Evolutionary conservation across 2,329 filamentous ascomycete species (phyloP).

Genomic region (Stromatinia cepivora): DNA sequence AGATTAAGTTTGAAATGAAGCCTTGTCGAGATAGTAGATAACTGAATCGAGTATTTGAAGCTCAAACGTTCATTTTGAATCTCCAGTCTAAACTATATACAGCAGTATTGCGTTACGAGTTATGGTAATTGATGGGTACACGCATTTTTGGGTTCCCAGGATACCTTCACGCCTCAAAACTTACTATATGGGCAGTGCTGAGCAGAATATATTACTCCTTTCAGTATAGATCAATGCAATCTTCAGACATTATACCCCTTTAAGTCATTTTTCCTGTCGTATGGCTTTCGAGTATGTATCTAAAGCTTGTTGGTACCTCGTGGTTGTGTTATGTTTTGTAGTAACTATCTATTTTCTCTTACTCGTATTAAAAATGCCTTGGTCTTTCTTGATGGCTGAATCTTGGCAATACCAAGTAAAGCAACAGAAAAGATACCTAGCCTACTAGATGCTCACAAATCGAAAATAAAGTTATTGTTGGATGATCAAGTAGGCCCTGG

Average conservation of each 20-base stretch:
- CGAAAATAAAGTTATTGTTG: too few species aligned
- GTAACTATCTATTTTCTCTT: background rate
- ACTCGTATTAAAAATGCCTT: slow-evolving; percentile 1
- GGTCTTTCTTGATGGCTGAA: slow-evolving; percentile 5
- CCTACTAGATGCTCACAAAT: too few species aligned
- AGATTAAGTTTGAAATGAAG: slow-evolving; percentile 1
- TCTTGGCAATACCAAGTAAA: slow-evolving; percentile 12
- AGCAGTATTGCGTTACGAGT: slow-evolving; percentile 6
- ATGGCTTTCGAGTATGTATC: background rate
- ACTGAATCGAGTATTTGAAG: background rate
- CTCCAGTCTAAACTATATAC: background rate
- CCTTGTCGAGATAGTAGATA: background rate
- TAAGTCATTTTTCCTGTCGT: background rate
- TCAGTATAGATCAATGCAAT: background rate
- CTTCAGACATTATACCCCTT: background rate
- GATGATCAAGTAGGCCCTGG: background rate
- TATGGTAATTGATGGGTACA: background rate
- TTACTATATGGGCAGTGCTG: background rate
- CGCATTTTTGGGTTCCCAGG: background rate
- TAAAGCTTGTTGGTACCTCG: slow-evolving; percentile 12
- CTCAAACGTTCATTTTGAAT: background rate
- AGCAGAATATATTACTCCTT: background rate
- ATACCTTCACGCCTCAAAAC: background rate
- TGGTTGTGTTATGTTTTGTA: background rate
- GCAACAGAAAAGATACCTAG: background rate